phyloP scores from a whole-genome alignment of 345 rosid species.

The Pseudoturritis turrita region DNA sequence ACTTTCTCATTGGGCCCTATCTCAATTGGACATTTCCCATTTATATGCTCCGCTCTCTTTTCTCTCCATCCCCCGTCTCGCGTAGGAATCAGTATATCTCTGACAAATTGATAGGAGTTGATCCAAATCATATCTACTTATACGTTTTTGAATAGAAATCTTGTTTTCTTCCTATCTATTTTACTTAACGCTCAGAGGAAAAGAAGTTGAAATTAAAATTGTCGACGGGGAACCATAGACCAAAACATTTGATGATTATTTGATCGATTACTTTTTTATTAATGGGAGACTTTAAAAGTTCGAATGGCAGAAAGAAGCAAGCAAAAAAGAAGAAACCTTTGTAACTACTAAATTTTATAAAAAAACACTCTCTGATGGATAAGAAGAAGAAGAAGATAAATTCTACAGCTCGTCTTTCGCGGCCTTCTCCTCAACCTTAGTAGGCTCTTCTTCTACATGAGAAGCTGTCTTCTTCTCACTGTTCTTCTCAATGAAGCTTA shows the following conservation, averaged over 20 bases:
- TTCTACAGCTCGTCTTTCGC: constrained; percentile 63
- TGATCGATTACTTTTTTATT: constrained; percentile 2
- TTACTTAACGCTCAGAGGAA: no score
- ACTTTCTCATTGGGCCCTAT: no score
- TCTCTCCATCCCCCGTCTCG: no score
- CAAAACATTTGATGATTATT: constrained; percentile 1
- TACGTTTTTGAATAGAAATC: no score
- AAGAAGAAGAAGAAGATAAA: not conserved
- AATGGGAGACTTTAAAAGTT: not conserved
- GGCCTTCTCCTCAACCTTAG: constrained; percentile 20
- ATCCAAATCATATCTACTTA: no score
- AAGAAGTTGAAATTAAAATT: no score
- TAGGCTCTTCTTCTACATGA: constrained; percentile 18
- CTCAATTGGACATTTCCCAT: no score
- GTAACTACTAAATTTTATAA: not conserved
- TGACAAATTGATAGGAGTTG: no score
- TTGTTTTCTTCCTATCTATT: no score
- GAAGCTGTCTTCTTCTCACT: constrained; percentile 39
- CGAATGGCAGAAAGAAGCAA: not conserved
- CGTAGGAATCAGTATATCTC: no score
- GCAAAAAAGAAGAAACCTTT: not conserved
- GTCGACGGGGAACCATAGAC: not conserved
- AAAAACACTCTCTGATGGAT: not conserved
- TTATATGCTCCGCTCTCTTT: no score
- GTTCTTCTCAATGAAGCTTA: constrained; percentile 80